Percentiles rank a stretch among this genome's conserved stretches.
phyloP scores from a whole-genome alignment of 148 eudicot species.

The Talinum fruticosum region DNA sequence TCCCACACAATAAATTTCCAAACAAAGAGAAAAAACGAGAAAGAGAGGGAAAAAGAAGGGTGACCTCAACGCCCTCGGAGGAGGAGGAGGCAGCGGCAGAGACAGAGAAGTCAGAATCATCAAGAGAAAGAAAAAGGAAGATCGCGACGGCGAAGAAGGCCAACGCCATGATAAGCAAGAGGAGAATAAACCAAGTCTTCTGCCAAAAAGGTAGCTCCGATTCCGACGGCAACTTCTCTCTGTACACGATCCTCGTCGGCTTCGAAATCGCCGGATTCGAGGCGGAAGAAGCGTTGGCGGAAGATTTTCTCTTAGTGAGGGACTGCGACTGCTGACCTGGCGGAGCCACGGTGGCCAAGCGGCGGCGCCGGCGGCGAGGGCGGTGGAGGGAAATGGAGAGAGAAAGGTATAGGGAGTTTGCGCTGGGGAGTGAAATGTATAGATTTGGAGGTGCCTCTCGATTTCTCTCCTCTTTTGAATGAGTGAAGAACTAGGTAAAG shows the following conservation, averaged over 20 bases:
- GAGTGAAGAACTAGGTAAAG: too few relatives aligned
- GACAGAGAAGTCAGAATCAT: constrained; percentile 36
- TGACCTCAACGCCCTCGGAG: constrained; percentile 39
- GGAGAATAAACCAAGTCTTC: constrained; percentile 62
- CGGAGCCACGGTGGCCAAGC: constrained; percentile 45
- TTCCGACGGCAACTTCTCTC: constrained; percentile 41
- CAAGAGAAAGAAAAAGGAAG: constrained; percentile 64
- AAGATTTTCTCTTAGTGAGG: constrained; percentile 53
- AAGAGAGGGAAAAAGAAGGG: background rate
- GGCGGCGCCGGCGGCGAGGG: constrained; percentile 19
- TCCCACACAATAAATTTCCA: background rate
- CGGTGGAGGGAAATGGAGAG: background rate
- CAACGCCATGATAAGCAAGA: constrained; percentile 62
- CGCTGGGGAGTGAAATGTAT: background rate
- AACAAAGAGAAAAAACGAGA: background rate
- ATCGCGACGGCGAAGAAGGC: constrained; percentile 67
- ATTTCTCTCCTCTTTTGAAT: too few relatives aligned
- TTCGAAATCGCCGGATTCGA: background rate
- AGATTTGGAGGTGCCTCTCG: background rate
- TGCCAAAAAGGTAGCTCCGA: constrained; percentile 72
- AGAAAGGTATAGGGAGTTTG: background rate
- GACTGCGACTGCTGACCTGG: constrained; percentile 36
- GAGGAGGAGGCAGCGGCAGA: constrained; percentile 22
- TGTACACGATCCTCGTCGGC: constrained; percentile 48
- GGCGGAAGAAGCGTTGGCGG: constrained; percentile 12